Evolutionary conservation across 164 flowering plant species (phyloP), one percentile per base, ranked within the genome.

Genomic region (Akebia trifoliata): DNA sequence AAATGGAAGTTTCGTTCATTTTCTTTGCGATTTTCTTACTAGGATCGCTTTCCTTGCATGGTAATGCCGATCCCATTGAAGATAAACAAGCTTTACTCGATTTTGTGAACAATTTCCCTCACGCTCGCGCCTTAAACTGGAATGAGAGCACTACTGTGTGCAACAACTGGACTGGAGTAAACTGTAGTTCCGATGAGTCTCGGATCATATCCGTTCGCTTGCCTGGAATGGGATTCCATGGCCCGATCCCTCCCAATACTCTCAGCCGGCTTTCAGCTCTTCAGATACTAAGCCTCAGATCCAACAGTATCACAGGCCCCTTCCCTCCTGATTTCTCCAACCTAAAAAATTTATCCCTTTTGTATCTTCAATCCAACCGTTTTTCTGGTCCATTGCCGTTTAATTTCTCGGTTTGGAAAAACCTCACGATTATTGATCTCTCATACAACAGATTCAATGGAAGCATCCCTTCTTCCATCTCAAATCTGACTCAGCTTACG

Each of bases 81-180:
- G 97, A 91, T 54, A 86, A 81, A 60, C 74, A 63, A 59, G 91
- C 90, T 14, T 67, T 91, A 59, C 83, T 91, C 11, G 84, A 81
- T 68, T 91, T 91, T 59, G 29, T 74, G 34, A 14, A 52, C 5
- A 69, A 67, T 22, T 64, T 81, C 17, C 57, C 57, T 4, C 83
- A 77, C 48, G 72, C 74, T 1, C 76, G 74, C 31, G 14, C 35
- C 45, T 63, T 86, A 50, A 83, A 85, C 47, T 90, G 97, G 97
- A 59, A 67, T 20, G 36, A 37, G 50, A 69, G 17, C 39, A 43
- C 56, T n/a, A 1, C 53, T 18, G 61, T 54, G 12, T 66, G 67
- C 42, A 42, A 38, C 48, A 47, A 35, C 54, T 71, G 70, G 97
- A 74, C 63, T 5, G 96, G 97, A 32, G 87, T 91, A 43, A 74